Base-by-base conservation (phyloP, 306 rosid species). In the Pachyrhizus erosus region DNA sequence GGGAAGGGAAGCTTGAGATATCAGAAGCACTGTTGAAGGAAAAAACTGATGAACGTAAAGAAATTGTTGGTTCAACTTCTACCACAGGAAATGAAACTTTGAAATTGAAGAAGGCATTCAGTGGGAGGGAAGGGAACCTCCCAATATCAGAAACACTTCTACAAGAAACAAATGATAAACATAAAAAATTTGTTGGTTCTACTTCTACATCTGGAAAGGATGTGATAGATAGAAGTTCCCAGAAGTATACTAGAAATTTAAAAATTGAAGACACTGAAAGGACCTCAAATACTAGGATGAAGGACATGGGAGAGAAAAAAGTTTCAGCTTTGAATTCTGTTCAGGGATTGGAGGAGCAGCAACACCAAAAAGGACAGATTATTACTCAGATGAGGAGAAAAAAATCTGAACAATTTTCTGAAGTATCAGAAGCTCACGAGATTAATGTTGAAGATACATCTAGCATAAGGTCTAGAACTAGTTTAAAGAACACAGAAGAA, bases 401-500 rank as follows among this genome's bases (percentile, higher is more conserved):
- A 83, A 89, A 77, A 51, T 70, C 80, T 66, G 91, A 78, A 77
- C 90, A 84, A 68, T 73, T 86, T 74, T 84, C 86, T 89, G 89
- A 85, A 69, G 76, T 39, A 78, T 86, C 91, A 46, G 90, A 80
- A 72, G 74, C 34, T 82, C 85, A 77, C 76, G 80, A 84, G 26
- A 76, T 78, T 60, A 45, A 80, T 75, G 67, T 76, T 42, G 89
- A 83, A 79, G 86, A 75, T 69, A 73, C 82, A 51, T 86, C 86
- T 58, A 57, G 82, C 27, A 5, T 68, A 5, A 86, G 76, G 70
- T 84, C 92, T 51, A 87, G 85, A 80, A 78, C 83, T 88, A 85
- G 75, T 76, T 43, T 77, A 64, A 70, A 79, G 75, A 84, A 82
- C 76, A 71, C 73, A 79, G 89, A 86, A 73, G 81, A 82, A 42